Evolutionary conservation across 805 yeast genomes (phyloP), one percentile per base, ranked within the genome.

Genomic region (Metschnikowia kofuensis): DNA sequence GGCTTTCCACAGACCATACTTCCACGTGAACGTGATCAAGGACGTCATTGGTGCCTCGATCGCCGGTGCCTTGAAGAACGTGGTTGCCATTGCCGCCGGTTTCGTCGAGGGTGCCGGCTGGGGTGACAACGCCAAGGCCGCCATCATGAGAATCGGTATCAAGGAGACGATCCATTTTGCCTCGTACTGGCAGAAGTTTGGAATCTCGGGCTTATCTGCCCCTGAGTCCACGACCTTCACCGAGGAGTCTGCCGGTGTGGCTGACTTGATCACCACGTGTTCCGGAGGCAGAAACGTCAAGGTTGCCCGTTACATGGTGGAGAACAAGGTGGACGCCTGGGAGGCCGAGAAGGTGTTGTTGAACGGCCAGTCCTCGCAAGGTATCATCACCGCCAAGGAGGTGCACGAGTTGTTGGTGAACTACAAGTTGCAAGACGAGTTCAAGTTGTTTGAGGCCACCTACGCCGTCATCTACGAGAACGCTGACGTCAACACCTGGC

Each of bases 51-150:
- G 78, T 48, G 75, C 71, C 10, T 72, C 77, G 12, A 70, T 72
- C 14, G 78, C 78, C 29, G 78, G 78, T 48, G 78, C 78, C 2
- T 65, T 74, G 59, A 74, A 74, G 62, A 74, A 74, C 53, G 69
- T 74, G 29, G 78, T 74, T 42, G 78, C 78, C 37, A 63, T 69
- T 43, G 73, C 76, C 8, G 78, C 72, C 26, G 78, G 78, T 27
- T 70, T 74, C 49, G 77, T 74, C 38, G 77, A 72, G 58, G 78
- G 78, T 37, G 64, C 65, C 48, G 76, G 76, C 41, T 74, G 78
- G 78, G 78, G 78, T 58, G 78, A 74, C 63, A 74, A 74, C 50
- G 77, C 78, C 52, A 74, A 73, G 64, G 66, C 77, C 35, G 78
- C 78, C 39, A 66, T 74, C 55, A 74, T 74, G 78, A 68, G 78